These are phyloP conservation scores for Trichomonascaceae sp. DNA, from an alignment of 1,139 yeast species.

Conservation along the genomic window DNA sequence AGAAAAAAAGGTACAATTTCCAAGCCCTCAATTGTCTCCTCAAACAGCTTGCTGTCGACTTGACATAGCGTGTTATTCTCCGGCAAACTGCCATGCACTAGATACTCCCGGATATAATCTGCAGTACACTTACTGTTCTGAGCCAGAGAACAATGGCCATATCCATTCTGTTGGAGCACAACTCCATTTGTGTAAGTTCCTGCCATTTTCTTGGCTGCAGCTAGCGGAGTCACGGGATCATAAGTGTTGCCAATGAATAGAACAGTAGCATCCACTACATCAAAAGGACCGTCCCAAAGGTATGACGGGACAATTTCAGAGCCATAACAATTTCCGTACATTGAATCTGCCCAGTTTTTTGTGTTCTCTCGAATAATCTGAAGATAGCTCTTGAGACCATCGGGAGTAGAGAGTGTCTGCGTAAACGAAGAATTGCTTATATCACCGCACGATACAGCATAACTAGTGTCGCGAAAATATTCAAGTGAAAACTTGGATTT, in stretches of 20 bases:
- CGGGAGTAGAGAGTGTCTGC: constrained; percentile 1
- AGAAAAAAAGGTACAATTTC: too few relatives aligned
- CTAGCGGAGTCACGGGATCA: constrained; percentile 16
- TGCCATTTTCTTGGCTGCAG: constrained; percentile 16
- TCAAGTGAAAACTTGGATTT: neutral
- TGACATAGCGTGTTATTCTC: constrained; percentile 12
- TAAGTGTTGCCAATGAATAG: constrained; percentile 14
- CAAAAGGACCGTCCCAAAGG: constrained; percentile 17
- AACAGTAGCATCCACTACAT: constrained; percentile 13
- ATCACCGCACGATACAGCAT: constrained; percentile 17
- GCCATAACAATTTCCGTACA: constrained; percentile 7
- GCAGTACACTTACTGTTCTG: constrained; percentile 13
- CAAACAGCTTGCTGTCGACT: constrained; percentile 6
- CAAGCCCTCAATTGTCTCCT: too few relatives aligned
- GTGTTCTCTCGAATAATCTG: neutral
- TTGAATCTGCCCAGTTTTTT: constrained; percentile 4
- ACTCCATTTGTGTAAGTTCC: constrained; percentile 12
- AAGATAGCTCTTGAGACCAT: constrained; percentile 8
- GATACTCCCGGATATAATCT: constrained; percentile 9
- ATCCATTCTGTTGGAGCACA: constrained; percentile 14
- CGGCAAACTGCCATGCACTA: constrained; percentile 13
- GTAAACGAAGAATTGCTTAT: constrained; percentile 7
- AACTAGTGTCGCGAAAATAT: constrained; percentile 9
- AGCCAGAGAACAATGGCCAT: constrained; percentile 15
- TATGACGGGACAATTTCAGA: constrained; percentile 9